These are phyloP conservation scores for Trichophyton schoenleinii DNA, from an alignment of 2,329 filamentous ascomycete genomes.

Conservation along the genomic window DNA sequence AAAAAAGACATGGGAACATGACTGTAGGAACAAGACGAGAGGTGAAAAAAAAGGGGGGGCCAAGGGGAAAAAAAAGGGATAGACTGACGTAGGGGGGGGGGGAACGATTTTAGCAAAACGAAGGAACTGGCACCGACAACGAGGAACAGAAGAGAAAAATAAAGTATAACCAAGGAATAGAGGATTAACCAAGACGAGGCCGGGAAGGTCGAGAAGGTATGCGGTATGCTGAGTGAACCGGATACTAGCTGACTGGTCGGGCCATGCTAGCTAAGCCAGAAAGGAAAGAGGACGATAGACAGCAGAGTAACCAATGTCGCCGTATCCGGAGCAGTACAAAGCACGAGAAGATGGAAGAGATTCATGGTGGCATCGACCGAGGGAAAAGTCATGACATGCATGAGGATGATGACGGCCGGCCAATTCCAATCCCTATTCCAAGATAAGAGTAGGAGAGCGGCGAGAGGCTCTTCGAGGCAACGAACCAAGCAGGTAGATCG, in stretches of 20 bases:
- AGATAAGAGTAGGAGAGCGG: background rate
- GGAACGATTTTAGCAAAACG: background rate
- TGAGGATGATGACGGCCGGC: background rate
- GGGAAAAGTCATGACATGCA: background rate
- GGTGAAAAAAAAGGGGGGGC: background rate
- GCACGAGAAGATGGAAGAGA: background rate
- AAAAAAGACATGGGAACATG: constrained; percentile 7
- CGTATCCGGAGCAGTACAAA: background rate
- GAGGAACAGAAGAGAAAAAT: background rate
- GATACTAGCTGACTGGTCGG: background rate
- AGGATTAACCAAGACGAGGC: background rate
- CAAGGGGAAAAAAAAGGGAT: constrained; percentile 11
- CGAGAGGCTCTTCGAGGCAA: background rate
- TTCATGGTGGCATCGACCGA: background rate
- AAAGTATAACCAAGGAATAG: background rate
- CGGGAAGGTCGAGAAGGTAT: background rate
- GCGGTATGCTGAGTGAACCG: background rate
- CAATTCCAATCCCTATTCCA: background rate
- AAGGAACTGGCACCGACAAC: background rate
- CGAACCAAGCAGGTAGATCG: background rate
- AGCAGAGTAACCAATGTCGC: background rate
- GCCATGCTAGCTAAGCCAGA: background rate
- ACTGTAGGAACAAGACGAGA: background rate
- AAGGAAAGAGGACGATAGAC: background rate
- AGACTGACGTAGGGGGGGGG: background rate